These are phyloP conservation scores for Penicillium soppii DNA, from an alignment of 495 filamentous ascomycete species.

Conservation along the genomic window DNA sequence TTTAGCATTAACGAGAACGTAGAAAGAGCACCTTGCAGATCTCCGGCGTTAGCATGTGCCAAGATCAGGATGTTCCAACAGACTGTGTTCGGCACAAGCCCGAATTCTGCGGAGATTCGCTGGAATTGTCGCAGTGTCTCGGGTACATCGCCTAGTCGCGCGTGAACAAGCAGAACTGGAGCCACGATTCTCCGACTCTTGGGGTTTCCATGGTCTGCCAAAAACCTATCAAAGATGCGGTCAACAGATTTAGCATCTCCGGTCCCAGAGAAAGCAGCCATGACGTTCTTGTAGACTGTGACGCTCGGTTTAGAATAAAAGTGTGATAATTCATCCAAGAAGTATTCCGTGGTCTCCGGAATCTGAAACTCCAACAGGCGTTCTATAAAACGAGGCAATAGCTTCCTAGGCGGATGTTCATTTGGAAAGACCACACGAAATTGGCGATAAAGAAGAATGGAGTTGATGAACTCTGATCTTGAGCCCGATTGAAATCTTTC, in stretches of 20 bases:
- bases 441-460: conserved; percentile 42
- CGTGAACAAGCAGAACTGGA: conserved; percentile 64
- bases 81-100: conserved; percentile 48
- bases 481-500: conserved; percentile 26
- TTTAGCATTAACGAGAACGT: conserved; percentile 58
- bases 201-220: conserved; percentile 38
- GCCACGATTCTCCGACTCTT: conserved; percentile 32
- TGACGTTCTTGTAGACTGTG: conserved; percentile 29
- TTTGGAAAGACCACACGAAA: conserved; percentile 31
- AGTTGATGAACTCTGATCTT: conserved; percentile 24
- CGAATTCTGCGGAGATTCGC: conserved; percentile 51
- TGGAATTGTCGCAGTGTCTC: conserved; percentile 60
- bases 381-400: conserved; percentile 25
- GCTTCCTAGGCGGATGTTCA: conserved; percentile 12
- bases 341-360: conserved; percentile 33
- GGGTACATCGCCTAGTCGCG: conserved; percentile 58
- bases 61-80: conserved; percentile 79
- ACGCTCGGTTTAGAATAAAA: conserved; percentile 28
- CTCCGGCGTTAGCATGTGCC: conserved; percentile 62
- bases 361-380: conserved; percentile 26
- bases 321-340: conserved; percentile 54
- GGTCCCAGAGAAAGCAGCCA: conserved; percentile 30
- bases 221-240: conserved; percentile 31
- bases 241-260: conserved; percentile 31
- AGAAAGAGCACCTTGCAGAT: conserved; percentile 61